Evolutionary conservation across 1,284 basidiomycete genomes (phyloP).

Genomic region (Ustilago crameri): DNA sequence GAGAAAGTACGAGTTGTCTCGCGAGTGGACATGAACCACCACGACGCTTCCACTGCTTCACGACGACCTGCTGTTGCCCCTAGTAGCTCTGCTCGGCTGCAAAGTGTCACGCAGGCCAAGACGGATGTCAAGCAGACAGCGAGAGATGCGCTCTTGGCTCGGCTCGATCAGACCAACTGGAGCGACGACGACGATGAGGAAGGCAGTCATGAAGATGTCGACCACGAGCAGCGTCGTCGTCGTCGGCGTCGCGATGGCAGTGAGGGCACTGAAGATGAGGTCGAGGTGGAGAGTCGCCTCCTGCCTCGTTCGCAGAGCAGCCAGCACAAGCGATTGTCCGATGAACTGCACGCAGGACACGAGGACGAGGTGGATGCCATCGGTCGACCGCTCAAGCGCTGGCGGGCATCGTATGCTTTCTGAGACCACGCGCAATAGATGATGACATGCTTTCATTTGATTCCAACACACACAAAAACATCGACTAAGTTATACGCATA

Average conservation of each 20-base stretch:
- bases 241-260: slow-evolving; percentile 9
- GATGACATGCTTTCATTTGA: not conserved
- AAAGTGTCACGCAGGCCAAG: slow-evolving; percentile 7
- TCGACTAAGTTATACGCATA: too few species aligned
- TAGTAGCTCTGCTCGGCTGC: slow-evolving; percentile 17
- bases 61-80: slow-evolving; percentile 1
- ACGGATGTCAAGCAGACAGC: slow-evolving; percentile 8
- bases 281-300: slow-evolving; percentile 3
- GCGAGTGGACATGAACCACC: too few species aligned
- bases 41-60: too few species aligned
- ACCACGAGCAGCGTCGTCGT: not conserved
- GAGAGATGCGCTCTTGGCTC: slow-evolving; percentile 35
- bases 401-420: slow-evolving; percentile 38
- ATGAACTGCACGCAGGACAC: slow-evolving; percentile 29
- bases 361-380: slow-evolving; percentile 19
- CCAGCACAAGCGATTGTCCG: slow-evolving; percentile 19
- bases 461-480: too few species aligned
- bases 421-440: slow-evolving; percentile 1
- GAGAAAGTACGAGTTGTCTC: too few species aligned
- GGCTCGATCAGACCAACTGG: slow-evolving; percentile 48
- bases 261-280: slow-evolving; percentile 7
- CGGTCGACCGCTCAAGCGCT: slow-evolving; percentile 31
- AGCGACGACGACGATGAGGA: slow-evolving; percentile 50
- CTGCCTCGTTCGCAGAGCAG: slow-evolving; percentile 11
- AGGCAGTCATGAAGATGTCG: slow-evolving; percentile 1